Conservation (phyloP, 2,329 filamentous ascomycete genomes). For the Xylaria sp. region DNA sequence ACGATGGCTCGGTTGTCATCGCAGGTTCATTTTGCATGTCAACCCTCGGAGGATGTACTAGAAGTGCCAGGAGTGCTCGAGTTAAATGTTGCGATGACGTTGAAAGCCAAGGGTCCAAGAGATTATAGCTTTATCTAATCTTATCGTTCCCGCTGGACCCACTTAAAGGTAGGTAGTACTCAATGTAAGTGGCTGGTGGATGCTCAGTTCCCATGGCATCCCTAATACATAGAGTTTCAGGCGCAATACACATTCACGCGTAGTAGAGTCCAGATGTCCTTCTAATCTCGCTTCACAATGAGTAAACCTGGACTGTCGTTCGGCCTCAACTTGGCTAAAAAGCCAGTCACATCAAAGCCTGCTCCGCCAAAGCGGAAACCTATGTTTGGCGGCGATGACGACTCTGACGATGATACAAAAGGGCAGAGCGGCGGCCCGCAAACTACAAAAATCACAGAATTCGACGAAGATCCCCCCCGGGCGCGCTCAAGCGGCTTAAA, state of each 20-base stretch:
- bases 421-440: conserved; percentile 51
- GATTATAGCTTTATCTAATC: conserved; percentile 31
- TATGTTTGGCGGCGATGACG: conserved; percentile 67
- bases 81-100: conserved; percentile 33
- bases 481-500: conserved; percentile 42
- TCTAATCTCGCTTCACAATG: conserved; percentile 40
- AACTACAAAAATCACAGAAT: conserved; percentile 69
- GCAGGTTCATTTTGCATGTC: conserved; percentile 39
- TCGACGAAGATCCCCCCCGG: conserved; percentile 58
- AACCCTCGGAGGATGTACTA: background rate
- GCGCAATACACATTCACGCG: conserved; percentile 11
- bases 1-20: conserved; percentile 48
- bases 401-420: conserved; percentile 63
- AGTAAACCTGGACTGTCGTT: conserved; percentile 58
- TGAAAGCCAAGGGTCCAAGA: conserved; percentile 16
- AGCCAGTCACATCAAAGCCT: conserved; percentile 62
- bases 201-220: background rate
- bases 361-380: conserved; percentile 63
- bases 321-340: conserved; percentile 71
- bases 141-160: conserved; percentile 13
- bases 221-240: background rate
- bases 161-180: conserved; percentile 1
- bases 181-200: conserved; percentile 2
- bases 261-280: background rate
- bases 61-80: background rate